Base-by-base conservation (phyloP, 441 rosid genomes). In the Gossypium laxum region DNA sequence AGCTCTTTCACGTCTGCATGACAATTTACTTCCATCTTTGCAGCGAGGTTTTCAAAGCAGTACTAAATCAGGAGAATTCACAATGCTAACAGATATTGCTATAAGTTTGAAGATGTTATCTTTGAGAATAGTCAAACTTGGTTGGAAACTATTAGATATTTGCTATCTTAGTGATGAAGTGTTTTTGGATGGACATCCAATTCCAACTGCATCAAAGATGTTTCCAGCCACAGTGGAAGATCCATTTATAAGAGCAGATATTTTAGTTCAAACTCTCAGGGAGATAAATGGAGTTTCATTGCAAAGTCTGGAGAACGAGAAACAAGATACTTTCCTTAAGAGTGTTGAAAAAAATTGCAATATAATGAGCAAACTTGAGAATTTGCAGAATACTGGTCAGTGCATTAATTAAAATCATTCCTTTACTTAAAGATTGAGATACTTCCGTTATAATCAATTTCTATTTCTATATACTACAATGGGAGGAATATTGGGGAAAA, bases 191-290 rank as follows among this genome's bases (percentile, higher is more conserved):
- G 75, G 71, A 52, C 76, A 80, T 30, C 69, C 79, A 43, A 19
- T 79, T 76, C 86, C 89, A 75, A 67, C 84, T 54, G 70, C 81
- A 69, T 79, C 93, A 30, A 92, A 92, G 86, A 91, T 94, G 76
- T 86, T 90, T 74, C 97, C 99, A 0, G 91, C 93, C 52, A 89
- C 82, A 41, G 87, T 94, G 30, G 98, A 92, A 76, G 98, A 94
- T 80, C 98, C 99, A 48, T 69, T 88, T 67, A 75, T 94, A 65
- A 87, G 99, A 77, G 85, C 90, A 67, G 97, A 94, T 76, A 87
- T 94, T 74, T 69, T 94, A 77, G 79, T 94, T 68, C 96, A 92
- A 82, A 87, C 91, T 48, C 77, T 92, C 64, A 80, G 87, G 82
- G 97, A 94, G 80, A 81, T 94, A 52, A 81, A 82, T 81, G 95